Conservation (phyloP, 1,284 basidiomycete species). For the Termitomyces sp. region DNA sequence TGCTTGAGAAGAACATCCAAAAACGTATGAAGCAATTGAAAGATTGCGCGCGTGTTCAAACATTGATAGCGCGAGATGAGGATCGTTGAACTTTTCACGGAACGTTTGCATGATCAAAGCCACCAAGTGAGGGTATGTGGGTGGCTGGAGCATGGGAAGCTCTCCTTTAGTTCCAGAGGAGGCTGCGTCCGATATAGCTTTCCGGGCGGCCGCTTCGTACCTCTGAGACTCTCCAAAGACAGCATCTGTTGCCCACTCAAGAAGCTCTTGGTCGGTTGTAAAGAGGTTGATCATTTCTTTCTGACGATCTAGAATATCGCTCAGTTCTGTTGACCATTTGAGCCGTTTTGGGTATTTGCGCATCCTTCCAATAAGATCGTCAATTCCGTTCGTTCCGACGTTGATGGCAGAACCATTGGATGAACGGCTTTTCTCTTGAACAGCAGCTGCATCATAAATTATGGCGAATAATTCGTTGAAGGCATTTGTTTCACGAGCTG, state of each 20-base stretch:
- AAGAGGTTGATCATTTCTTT: constrained; percentile 74
- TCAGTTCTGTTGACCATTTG: constrained; percentile 47
- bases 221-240: constrained; percentile 58
- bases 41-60: constrained; percentile 74
- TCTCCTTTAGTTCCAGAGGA: constrained; percentile 17
- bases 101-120: constrained; percentile 72
- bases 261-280: constrained; percentile 63
- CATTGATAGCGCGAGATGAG: constrained; percentile 77
- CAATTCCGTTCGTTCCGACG: constrained; percentile 28
- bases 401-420: constrained; percentile 16
- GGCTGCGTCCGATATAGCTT: constrained; percentile 28
- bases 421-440: constrained; percentile 27
- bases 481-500: constrained; percentile 55
- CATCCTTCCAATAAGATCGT: constrained; percentile 43
- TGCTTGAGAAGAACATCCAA: constrained; percentile 78
- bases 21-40: constrained; percentile 75
- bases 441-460: constrained; percentile 59
- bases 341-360: constrained; percentile 43
- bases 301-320: constrained; percentile 65
- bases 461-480: constrained; percentile 71
- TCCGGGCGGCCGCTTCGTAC: constrained; percentile 43
- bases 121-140: constrained; percentile 71
- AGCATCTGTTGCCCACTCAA: constrained; percentile 71
- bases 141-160: constrained; percentile 43
- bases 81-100: constrained; percentile 71